A percentile compares a stretch with the other conserved stretches of the same genome.
These are phyloP conservation scores for Fallopia convolvulus DNA, from an alignment of 148 eudicot species.

Conservation along the genomic window DNA sequence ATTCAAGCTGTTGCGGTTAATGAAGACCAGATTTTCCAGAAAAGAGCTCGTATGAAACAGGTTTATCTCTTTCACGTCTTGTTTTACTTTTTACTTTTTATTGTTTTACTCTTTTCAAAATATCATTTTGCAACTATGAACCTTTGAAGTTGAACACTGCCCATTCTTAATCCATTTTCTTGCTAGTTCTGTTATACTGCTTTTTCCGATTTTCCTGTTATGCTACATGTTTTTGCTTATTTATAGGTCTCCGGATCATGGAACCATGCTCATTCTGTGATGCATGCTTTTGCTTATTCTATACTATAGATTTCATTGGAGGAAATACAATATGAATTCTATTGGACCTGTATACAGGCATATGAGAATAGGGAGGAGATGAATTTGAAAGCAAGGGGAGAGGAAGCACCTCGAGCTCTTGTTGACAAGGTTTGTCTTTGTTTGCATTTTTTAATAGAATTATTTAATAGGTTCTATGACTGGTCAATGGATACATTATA, in stretches of 20 bases:
- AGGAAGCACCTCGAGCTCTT: constrained; percentile 45
- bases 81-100: not conserved
- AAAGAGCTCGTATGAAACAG: constrained; percentile 86
- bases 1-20: constrained; percentile 82
- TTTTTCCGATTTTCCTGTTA: not conserved
- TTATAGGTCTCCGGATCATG: not conserved
- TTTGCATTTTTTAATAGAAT: not conserved
- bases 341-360: constrained; percentile 32
- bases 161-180: not conserved
- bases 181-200: not conserved
- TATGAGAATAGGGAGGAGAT: constrained; percentile 62
- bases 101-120: not conserved
- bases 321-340: not conserved
- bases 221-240: not conserved
- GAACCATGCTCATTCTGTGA: not conserved
- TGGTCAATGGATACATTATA: not conserved
- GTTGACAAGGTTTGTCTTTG: constrained; percentile 65
- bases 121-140: constrained; percentile 2
- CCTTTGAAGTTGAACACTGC: not conserved
- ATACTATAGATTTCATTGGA: not conserved
- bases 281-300: not conserved
- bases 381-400: constrained; percentile 60
- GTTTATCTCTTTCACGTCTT: constrained; percentile 22
- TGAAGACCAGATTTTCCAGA: constrained; percentile 92
- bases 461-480: not conserved